Conservation (phyloP, 257 asterid species). For the Solanum raphanifolium region DNA sequence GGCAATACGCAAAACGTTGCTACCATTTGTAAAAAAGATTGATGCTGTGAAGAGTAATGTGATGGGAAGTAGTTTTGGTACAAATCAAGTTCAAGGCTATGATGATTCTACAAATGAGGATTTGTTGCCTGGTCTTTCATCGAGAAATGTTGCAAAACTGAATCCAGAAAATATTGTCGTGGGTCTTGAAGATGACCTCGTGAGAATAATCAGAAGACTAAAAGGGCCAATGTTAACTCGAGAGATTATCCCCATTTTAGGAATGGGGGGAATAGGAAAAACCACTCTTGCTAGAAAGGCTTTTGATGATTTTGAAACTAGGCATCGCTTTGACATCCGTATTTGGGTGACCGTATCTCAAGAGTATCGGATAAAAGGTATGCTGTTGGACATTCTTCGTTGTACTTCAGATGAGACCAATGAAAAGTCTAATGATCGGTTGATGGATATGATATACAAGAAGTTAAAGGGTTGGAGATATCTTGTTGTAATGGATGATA, state of each 20-base stretch:
- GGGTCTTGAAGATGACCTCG: not conserved
- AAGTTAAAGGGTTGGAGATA: not conserved
- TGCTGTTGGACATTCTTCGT: not conserved
- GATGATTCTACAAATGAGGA: not conserved
- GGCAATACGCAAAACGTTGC: not conserved
- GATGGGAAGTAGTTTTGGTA: not conserved
- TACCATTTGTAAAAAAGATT: not conserved
- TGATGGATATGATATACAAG: not conserved
- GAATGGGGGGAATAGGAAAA: not conserved
- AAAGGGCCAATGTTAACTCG: not conserved
- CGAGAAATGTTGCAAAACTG: not conserved
- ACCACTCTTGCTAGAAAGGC: not conserved
- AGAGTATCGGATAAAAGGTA: not conserved
- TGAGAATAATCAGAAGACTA: not conserved
- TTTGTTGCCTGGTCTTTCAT: not conserved
- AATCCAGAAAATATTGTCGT: not conserved
- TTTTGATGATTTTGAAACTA: not conserved
- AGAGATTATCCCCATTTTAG: not conserved
- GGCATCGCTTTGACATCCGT: not conserved
- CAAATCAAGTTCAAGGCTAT: not conserved
- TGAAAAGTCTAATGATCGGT: not conserved
- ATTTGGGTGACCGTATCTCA: not conserved
- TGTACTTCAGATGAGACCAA: not conserved
- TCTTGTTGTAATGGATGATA: not conserved
- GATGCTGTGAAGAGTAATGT: not conserved